Evolutionary conservation across 129 eudicot species (phyloP).

Genomic region (Flaveria brownii): DNA sequence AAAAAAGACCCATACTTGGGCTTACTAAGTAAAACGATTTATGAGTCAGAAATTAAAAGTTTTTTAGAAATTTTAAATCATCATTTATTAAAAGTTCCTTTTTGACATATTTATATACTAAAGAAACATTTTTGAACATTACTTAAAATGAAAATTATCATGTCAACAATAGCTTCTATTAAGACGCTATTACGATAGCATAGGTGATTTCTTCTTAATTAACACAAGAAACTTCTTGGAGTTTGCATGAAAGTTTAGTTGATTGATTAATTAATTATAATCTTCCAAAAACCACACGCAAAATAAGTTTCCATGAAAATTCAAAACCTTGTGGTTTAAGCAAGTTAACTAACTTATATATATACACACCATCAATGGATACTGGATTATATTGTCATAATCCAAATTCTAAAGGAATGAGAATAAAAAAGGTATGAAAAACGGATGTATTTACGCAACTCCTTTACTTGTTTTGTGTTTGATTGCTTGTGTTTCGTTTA

Average conservation of each 20-base stretch:
- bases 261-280: conserved; percentile 6
- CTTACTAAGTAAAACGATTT: too few relatives aligned
- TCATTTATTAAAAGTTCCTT: too few relatives aligned
- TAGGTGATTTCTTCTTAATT: neutral
- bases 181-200: neutral
- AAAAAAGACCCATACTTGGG: too few relatives aligned
- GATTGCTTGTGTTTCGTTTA: conserved; percentile 18
- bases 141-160: too few relatives aligned
- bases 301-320: conserved; percentile 22
- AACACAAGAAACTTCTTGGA: conserved; percentile 14
- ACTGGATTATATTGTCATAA: neutral
- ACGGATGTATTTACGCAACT: conserved; percentile 14
- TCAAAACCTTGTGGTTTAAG: conserved; percentile 24
- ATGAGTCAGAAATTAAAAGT: too few relatives aligned
- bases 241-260: conserved; percentile 7
- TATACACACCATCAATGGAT: neutral
- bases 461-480: conserved; percentile 20
- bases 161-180: neutral
- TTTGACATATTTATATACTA: too few relatives aligned
- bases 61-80: too few relatives aligned
- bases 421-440: conserved; percentile 10
- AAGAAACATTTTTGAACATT: too few relatives aligned
- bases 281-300: conserved; percentile 17
- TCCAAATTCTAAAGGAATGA: neutral
- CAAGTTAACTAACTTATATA: conserved; percentile 4